Evolutionary conservation across 805 yeast species (phyloP), one percentile per base, ranked within the genome.

Genomic region (Metschnikowia anglica): DNA sequence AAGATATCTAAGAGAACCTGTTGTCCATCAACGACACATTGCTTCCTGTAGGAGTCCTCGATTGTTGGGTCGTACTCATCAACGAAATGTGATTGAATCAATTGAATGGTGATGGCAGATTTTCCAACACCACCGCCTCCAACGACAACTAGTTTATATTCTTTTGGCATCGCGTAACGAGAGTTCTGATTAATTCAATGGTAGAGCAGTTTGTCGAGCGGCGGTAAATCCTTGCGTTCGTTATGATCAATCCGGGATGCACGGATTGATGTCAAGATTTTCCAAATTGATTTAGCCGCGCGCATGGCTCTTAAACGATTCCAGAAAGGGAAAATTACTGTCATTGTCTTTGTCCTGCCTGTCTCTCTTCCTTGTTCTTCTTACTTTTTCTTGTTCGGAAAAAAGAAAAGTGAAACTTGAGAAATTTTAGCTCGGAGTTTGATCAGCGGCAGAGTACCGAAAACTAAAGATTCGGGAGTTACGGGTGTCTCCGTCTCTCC

Each of bases 101-200:
- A 76, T 65, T 93, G 96, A 52, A 93, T 93, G 20, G 99, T 93
- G 50, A 93, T 72, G 5, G 99, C 98, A 18, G 95, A 85, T 65
- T 93, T 93, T 68, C 99, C 99, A 43, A 93, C 99, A 68, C 97
- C 97, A 61, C 98, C 98, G 29, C 97, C 97, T 43, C 98, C 99
- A 43, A 91, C 97, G 34, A 91, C 97, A 4, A 93, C 99, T 46
- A 93, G 69, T 62, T 95, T 89, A 63, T 83, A 91, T 65, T 90
- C 97, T 64, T 85, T 77, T 43, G 79, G 73, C 67, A 61, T 64
- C 16, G 20, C 32, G 37, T 23, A 29, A 9, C 3, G 24, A 12
- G 19, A 5, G 8, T 13, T 8, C 7, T 4, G 18, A 24, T 21
- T 29, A 15, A 21, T 9, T 32, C 19, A 13, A n/a, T 5, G 23